Evolutionary conservation across 1,284 basidiomycete species (phyloP).

Genomic region (Porphyrellus sp.): DNA sequence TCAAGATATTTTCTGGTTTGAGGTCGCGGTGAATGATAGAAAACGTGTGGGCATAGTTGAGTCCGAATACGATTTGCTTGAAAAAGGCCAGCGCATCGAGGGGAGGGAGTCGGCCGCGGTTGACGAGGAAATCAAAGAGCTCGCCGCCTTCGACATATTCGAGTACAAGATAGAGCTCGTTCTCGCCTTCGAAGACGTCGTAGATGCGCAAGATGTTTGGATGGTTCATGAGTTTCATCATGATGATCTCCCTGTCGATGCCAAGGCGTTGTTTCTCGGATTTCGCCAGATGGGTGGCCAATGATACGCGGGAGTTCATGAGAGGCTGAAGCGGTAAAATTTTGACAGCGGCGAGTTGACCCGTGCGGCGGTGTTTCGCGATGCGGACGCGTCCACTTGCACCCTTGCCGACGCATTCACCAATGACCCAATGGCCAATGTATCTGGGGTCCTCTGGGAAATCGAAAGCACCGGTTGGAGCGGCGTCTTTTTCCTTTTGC

Average conservation of each 20-base stretch:
- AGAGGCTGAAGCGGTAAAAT: conserved; percentile 90
- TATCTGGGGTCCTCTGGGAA: conserved; percentile 69
- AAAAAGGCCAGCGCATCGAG: conserved; percentile 91
- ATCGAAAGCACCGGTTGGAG: conserved; percentile 64
- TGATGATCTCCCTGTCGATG: conserved; percentile 96
- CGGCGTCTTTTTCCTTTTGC: conserved; percentile 79
- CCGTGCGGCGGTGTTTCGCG: conserved; percentile 84
- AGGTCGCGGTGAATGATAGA: conserved; percentile 99
- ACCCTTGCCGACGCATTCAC: conserved; percentile 93
- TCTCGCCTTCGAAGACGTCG: conserved; percentile 95
- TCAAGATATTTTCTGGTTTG: conserved; percentile 96
- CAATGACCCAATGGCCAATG: conserved; percentile 83
- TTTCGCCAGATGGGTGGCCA: conserved; percentile 71
- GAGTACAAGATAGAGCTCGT: conserved; percentile 91
- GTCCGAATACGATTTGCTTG: conserved; percentile 94
- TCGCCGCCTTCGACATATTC: conserved; percentile 98
- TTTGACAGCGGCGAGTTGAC: conserved; percentile 95
- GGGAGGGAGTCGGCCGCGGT: conserved; percentile 77
- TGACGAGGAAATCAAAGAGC: conserved; percentile 96
- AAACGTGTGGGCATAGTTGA: conserved; percentile 98
- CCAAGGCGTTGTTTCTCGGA: conserved; percentile 88
- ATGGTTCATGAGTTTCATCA: conserved; percentile 99
- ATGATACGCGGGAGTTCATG: conserved; percentile 72
- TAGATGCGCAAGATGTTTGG: conserved; percentile 95
- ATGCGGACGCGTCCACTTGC: conserved; percentile 95